A percentile compares a stretch with the other conserved stretches of the same genome.
Conservation (phyloP, 441 rosid genomes). For the Erysimum cheiri region DNA sequence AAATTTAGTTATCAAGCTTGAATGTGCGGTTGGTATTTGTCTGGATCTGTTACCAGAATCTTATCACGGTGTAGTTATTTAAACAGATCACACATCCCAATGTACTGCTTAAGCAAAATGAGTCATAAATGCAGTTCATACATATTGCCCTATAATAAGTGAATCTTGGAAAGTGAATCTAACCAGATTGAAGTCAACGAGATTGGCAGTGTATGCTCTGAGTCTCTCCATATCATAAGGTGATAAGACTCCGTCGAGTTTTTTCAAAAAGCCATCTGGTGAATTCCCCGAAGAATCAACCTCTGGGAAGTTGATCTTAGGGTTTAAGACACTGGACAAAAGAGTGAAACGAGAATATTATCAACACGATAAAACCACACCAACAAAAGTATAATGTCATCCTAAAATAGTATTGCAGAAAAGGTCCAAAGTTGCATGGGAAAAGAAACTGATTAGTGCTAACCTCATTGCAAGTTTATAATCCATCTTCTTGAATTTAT, state of each 20-base stretch:
- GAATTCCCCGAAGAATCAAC: slow-evolving; percentile 45
- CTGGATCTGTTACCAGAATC: background rate
- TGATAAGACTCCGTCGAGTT: slow-evolving; percentile 56
- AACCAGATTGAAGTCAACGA: slow-evolving; percentile 75
- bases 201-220: slow-evolving; percentile 79
- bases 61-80: slow-evolving; percentile 7
- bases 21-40: background rate
- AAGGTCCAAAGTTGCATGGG: slow-evolving; percentile 9
- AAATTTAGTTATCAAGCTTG: slow-evolving; percentile 2
- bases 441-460: slow-evolving; percentile 33
- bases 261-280: slow-evolving; percentile 64
- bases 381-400: background rate
- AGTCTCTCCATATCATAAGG: slow-evolving; percentile 78
- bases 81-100: slow-evolving; percentile 10
- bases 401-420: slow-evolving; percentile 2
- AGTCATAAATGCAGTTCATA: background rate
- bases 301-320: slow-evolving; percentile 75
- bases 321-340: slow-evolving; percentile 80
- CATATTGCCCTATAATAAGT: background rate
- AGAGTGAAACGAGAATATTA: slow-evolving; percentile 33
- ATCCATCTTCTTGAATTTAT: slow-evolving; percentile 72
- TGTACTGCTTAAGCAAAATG: background rate
- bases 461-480: slow-evolving; percentile 98
- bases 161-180: slow-evolving; percentile 33
- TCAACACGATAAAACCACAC: slow-evolving; percentile 9